Evolutionary conservation across 768 basidiomycete species (phyloP).

Genomic region (Suillus brevipes): DNA sequence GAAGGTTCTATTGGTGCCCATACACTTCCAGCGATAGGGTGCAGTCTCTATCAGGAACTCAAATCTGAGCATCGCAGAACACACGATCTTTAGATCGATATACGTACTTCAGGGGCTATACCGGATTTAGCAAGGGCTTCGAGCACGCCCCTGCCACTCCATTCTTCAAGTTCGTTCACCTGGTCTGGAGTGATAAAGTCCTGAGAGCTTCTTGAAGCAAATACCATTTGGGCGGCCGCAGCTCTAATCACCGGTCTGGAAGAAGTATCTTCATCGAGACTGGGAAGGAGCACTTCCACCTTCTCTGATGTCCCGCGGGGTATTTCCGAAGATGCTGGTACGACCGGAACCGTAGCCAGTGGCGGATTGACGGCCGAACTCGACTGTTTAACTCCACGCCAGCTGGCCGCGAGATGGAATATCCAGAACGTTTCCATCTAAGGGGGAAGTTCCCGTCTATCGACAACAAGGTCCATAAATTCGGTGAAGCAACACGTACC

Average conservation of each 20-base stretch:
- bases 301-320: conserved; percentile 11
- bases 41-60: conserved; percentile 44
- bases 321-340: conserved; percentile 32
- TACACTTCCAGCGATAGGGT: conserved; percentile 55
- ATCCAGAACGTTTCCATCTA: conserved; percentile 89
- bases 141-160: conserved; percentile 61
- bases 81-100: conserved; percentile 15
- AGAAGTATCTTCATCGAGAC: conserved; percentile 6
- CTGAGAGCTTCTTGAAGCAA: conserved; percentile 69
- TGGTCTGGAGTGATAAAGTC: conserved; percentile 75
- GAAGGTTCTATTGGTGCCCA: conserved; percentile 41
- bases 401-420: conserved; percentile 74
- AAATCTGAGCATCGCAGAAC: conserved; percentile 10
- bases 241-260: conserved; percentile 53
- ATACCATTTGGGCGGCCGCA: conserved; percentile 81
- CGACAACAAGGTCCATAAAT: neutral
- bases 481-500: conserved; percentile 37
- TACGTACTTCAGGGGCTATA: conserved; percentile 51
- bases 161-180: conserved; percentile 59
- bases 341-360: conserved; percentile 45
- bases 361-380: conserved; percentile 37
- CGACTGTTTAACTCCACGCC: conserved; percentile 42
- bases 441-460: conserved; percentile 7
- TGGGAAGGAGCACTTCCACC: conserved; percentile 1
- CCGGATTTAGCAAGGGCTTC: conserved; percentile 51